phyloP scores from a whole-genome alignment of 495 filamentous ascomycete genomes.

The Penicillium egyptiacum region DNA sequence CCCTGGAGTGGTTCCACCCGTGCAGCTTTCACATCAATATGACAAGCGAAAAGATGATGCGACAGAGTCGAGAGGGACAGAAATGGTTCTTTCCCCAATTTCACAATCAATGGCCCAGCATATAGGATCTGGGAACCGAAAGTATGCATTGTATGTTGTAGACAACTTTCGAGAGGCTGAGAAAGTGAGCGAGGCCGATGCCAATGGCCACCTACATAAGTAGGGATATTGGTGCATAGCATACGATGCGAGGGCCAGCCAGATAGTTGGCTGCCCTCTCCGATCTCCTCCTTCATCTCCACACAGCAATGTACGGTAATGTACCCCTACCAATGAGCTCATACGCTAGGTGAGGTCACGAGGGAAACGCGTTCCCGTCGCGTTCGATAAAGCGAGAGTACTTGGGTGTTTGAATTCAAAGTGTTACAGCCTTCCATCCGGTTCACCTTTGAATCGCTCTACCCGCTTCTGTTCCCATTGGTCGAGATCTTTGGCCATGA shows the following conservation, averaged over 20 bases:
- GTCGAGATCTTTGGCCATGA: conserved; percentile 89
- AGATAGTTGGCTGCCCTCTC: neutral
- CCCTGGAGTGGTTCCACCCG: conserved; percentile 8
- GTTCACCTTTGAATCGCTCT: conserved; percentile 81
- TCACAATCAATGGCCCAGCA: neutral
- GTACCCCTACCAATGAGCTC: conserved; percentile 1
- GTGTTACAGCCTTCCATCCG: conserved; percentile 74
- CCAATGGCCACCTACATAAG: neutral
- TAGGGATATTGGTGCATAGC: neutral
- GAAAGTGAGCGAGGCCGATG: neutral
- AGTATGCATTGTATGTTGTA: neutral
- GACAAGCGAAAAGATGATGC: neutral
- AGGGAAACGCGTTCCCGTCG: neutral
- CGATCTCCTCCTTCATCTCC: neutral
- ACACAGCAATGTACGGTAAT: neutral
- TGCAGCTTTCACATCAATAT: conserved; percentile 16
- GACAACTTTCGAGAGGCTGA: neutral
- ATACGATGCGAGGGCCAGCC: neutral
- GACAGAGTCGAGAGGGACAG: neutral
- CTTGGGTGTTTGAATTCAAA: neutral
- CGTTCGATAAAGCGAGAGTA: neutral
- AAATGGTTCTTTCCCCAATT: neutral
- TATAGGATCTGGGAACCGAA: neutral
- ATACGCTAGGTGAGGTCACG: conserved; percentile 1
- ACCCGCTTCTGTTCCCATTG: conserved; percentile 96